Base-by-base conservation (phyloP, 345 rosid species). In the Psidium friedrichsthalianum region DNA sequence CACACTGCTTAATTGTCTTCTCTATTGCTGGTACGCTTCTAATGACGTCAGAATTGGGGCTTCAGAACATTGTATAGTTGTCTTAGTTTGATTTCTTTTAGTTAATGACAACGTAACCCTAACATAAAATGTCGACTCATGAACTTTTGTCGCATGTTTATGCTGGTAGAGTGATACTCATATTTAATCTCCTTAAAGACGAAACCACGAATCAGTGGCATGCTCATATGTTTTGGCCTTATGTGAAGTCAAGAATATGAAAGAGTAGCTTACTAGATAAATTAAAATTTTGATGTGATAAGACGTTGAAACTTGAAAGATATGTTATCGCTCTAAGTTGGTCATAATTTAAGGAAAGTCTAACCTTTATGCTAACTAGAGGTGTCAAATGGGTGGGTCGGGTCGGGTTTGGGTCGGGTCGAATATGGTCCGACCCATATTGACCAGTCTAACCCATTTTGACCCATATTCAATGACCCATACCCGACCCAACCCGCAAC, bases 1-100 rank as follows among this genome's bases (percentile, higher is more conserved):
- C 88, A 87, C 92, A 15, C 27, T 91, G 44, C 89, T 91, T 84
- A 89, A 88, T 85, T 89, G 91, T 83, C 92, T 91, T 69, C 91
- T 91, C 58, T 91, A 90, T 24, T 87, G 91, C 58, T 91, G 92
- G 92, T 91, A 85, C 49, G 80, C 80, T 69, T 69, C 80, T 18
- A 69, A 32, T 36, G 80, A 36, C 9, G 76, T 18, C 44, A 29
- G 22, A 64, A 29, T 64, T 18, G 76, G 3, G 76, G 76, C 76
- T 10, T 69, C 47, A 36, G 4, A 69, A 8, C 80, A 18, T 69
- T 18, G 80, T 36, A 18, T 36, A 29, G 1, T 32, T 9, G 5
- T 51, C 52, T 36, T 12, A 36, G 18, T 69, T 36, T 36, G 80
- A 36, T 69, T 11, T 11, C 5, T 69, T 36, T 69, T 69, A 11